Evolutionary conservation across 2,329 filamentous ascomycete genomes (phyloP), one percentile per base, ranked within the genome.

Genomic region (Parafenestella ontariensis): DNA sequence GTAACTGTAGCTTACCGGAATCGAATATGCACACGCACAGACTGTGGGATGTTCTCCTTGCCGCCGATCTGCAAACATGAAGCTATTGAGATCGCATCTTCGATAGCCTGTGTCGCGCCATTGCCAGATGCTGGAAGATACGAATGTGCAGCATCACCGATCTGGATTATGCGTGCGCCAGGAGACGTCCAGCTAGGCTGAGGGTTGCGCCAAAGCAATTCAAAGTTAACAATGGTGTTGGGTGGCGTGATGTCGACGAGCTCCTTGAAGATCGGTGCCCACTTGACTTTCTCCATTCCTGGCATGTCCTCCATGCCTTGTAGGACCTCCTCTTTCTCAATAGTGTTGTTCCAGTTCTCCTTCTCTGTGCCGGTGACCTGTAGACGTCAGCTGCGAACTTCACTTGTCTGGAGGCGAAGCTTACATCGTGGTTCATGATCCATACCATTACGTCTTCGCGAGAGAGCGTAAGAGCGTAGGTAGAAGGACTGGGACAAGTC

Each of bases 361-460:
- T 76, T 74, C 47, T 79, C 78, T 31, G 69, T 76, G 50, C 76
- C 78, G 11, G 77, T 80, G 6, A 76, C 76, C 76, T 78, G 21
- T n/a, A 9, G 9, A 1, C 20, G 34, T 71, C 48, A 71, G 56
- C 11, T 23, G n/a, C 9, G 5, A 11, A 45, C 4, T 34, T 21
- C n/a, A 15, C 21, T 0, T 1, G 29, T 3, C 11, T n/a, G 15
- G 2, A 17, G 13, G n/a, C 9, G 5, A 6, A 24, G 40, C 70
- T 60, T 58, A 74, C 78, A 58, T 80, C 78, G 67, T 80, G 78
- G 64, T 81, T 81, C 72, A 81, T 77, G 65, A 81, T 80, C 78
- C 78, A 81, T 20, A 81, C 79, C 76, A 80, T 79, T 28, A 77
- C 76, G 62, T 81, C 79, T 13, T 77, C 75, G 7, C 79, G 73